Conservation (phyloP, 129 eudicot species). For the Erigeron canadensis region DNA sequence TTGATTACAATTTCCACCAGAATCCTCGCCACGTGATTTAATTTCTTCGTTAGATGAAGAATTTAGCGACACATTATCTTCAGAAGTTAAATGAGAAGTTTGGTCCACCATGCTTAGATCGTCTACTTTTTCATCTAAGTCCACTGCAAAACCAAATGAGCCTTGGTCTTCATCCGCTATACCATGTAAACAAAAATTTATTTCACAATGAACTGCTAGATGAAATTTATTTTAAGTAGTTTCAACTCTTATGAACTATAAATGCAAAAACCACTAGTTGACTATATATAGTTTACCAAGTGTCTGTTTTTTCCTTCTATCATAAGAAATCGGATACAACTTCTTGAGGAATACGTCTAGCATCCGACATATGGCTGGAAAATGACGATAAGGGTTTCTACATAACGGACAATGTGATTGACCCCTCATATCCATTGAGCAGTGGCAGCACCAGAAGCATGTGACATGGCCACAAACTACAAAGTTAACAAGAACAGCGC, state of each 20-base stretch:
- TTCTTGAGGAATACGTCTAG: slow-evolving; percentile 64
- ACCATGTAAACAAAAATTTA: slow-evolving; percentile 19
- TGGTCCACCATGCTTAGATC: slow-evolving; percentile 19
- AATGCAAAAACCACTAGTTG: slow-evolving; percentile 1
- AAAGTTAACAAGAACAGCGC: slow-evolving; percentile 16
- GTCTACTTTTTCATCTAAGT: slow-evolving; percentile 32
- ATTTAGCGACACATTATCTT: slow-evolving; percentile 24
- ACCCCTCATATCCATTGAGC: slow-evolving; percentile 49
- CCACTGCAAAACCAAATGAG: slow-evolving; percentile 34
- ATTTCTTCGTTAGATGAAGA: slow-evolving; percentile 30
- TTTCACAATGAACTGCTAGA: not conserved
- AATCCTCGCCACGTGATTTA: slow-evolving; percentile 9
- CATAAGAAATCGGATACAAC: slow-evolving; percentile 62
- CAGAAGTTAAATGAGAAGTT: slow-evolving; percentile 15
- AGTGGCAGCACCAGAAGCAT: slow-evolving; percentile 76
- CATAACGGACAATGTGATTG: slow-evolving; percentile 79
- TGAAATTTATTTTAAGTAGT: not conserved
- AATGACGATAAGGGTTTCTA: slow-evolving; percentile 66
- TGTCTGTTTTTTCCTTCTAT: slow-evolving; percentile 51
- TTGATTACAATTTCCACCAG: slow-evolving; percentile 26
- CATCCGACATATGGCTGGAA: slow-evolving; percentile 69
- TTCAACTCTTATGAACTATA: not conserved
- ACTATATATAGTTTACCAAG: slow-evolving; percentile 45
- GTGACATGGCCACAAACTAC: slow-evolving; percentile 86
- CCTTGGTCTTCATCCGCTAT: slow-evolving; percentile 48